These are phyloP conservation scores for Haplosporangium sp. DNA, from an alignment of 371 early-diverging fungal species.

Conservation along the genomic window DNA sequence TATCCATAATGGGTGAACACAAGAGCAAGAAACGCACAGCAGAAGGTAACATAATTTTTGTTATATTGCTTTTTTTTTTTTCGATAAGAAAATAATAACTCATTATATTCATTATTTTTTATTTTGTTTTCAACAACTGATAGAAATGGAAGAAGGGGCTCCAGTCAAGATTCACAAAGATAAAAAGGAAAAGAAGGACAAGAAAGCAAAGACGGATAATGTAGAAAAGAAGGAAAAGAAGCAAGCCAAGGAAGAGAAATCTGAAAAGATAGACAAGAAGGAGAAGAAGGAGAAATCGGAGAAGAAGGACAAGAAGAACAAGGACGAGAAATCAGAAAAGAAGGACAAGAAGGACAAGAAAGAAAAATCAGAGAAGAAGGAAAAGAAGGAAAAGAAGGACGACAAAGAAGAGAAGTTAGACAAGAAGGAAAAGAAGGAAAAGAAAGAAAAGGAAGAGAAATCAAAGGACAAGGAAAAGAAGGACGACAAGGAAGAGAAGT, in stretches of 20 bases:
- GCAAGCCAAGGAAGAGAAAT: neutral
- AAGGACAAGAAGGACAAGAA: constrained; percentile 15
- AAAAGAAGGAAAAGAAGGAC: constrained; percentile 18
- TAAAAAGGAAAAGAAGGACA: constrained; percentile 24
- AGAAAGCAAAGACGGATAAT: neutral
- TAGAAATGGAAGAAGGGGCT: constrained; percentile 26
- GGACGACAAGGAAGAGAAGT: constrained; percentile 21
- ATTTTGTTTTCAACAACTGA: neutral
- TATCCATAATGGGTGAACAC: too few relatives aligned
- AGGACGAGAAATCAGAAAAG: constrained; percentile 6
- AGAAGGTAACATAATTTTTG: too few relatives aligned
- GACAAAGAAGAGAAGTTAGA: constrained; percentile 18
- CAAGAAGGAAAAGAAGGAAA: constrained; percentile 18
- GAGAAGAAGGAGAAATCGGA: constrained; percentile 1
- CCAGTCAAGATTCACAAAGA: constrained; percentile 24
- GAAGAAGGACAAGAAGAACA: constrained; percentile 23
- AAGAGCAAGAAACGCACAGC: too few relatives aligned
- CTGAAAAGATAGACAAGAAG: constrained; percentile 22
- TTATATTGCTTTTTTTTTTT: too few relatives aligned
- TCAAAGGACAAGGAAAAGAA: constrained; percentile 24
- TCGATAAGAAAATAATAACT: neutral
- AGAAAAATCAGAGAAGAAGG: constrained; percentile 18
- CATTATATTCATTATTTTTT: neutral
- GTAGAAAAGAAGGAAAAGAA: constrained; percentile 15
- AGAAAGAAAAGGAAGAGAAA: constrained; percentile 18